Percentiles rank a stretch among this genome's conserved stretches.
phyloP scores from a whole-genome alignment of 2,329 filamentous ascomycete species.

The Aspergillus calidoustus region DNA sequence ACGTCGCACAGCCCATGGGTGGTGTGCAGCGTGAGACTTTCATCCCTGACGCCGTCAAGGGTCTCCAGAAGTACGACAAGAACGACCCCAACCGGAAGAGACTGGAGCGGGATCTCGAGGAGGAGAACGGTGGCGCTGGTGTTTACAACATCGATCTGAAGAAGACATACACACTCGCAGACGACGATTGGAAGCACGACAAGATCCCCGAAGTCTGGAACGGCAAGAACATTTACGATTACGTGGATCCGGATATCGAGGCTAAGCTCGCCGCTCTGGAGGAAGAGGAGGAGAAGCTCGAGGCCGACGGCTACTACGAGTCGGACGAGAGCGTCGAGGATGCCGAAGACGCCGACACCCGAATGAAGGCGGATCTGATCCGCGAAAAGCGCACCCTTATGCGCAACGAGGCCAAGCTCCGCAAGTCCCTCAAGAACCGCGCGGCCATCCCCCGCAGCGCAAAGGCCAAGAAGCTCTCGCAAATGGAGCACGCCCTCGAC shows the following conservation, averaged over 20 bases:
- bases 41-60: slow-evolving; percentile 83
- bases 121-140: slow-evolving; percentile 90
- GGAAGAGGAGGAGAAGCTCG: slow-evolving; percentile 91
- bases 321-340: slow-evolving; percentile 83
- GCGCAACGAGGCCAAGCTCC: slow-evolving; percentile 91
- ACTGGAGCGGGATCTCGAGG: slow-evolving; percentile 85
- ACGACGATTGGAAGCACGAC: slow-evolving; percentile 95
- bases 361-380: slow-evolving; percentile 92
- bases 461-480: slow-evolving; percentile 78
- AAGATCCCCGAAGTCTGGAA: slow-evolving; percentile 92
- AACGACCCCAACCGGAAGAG: slow-evolving; percentile 79
- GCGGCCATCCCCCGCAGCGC: slow-evolving; percentile 86
- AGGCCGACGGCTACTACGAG: slow-evolving; percentile 92
- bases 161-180: slow-evolving; percentile 82
- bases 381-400: slow-evolving; percentile 92
- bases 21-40: slow-evolving; percentile 78
- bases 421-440: slow-evolving; percentile 96
- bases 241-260: slow-evolving; percentile 95
- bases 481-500: slow-evolving; percentile 85
- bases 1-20: slow-evolving; percentile 91
- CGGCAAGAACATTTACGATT: slow-evolving; percentile 97
- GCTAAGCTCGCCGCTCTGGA: slow-evolving; percentile 88
- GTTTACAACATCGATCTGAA: slow-evolving; percentile 95
- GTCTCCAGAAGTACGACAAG: slow-evolving; percentile 86
- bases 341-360: slow-evolving; percentile 82